Conservation (phyloP, 208 protist genomes). For the Leishmania amazonensis region DNA sequence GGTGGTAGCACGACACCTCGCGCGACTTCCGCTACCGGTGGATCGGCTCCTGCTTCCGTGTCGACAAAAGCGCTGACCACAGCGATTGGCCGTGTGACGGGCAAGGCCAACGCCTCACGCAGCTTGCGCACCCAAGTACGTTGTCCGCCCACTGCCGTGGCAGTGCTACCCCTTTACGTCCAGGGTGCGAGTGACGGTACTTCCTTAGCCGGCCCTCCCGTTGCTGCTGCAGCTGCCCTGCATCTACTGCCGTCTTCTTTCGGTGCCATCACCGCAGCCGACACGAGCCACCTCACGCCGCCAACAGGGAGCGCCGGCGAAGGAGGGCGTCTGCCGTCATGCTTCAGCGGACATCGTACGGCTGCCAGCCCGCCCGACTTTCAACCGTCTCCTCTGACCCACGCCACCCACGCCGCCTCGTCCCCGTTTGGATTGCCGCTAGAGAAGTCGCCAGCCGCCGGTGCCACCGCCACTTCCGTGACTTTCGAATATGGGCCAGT, state of each 20-base stretch:
- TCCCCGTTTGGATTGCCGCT: slow-evolving; percentile 9
- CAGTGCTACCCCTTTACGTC: background rate
- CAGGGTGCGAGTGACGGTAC: background rate
- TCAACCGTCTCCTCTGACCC: slow-evolving; percentile 10
- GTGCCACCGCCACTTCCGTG: background rate
- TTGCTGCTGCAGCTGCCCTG: background rate
- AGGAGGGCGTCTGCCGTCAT: background rate
- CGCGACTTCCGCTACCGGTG: background rate
- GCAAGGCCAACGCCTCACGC: background rate
- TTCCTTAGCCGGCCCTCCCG: background rate
- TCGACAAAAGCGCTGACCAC: background rate
- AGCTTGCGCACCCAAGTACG: background rate
- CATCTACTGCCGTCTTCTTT: background rate
- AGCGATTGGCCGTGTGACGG: background rate
- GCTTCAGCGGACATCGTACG: background rate
- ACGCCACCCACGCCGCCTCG: slow-evolving; percentile 12
- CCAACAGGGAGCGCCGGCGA: background rate
- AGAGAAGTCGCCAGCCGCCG: slow-evolving; percentile 12
- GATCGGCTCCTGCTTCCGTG: background rate
- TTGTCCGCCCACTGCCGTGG: background rate
- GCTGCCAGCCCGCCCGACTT: slow-evolving; percentile 1
- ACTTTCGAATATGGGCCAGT: background rate
- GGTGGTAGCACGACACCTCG: background rate
- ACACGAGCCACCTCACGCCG: background rate
- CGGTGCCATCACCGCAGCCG: no score